Base-by-base conservation (phyloP, 441 rosid genomes). In the Dalechampia spathulata region DNA sequence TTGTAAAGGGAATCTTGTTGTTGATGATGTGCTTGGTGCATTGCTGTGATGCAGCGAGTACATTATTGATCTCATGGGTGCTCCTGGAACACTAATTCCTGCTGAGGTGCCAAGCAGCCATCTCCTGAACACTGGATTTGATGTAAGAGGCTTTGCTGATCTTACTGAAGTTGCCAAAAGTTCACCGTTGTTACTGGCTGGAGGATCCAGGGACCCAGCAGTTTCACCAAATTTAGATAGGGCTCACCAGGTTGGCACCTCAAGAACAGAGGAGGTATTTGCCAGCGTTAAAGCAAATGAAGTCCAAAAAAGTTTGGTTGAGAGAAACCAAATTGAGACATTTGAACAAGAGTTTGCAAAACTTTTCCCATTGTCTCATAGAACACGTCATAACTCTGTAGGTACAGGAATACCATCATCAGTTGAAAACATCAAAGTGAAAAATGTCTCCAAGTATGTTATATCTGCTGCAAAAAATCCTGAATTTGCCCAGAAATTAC, bases 61-160 rank as follows among this genome's bases (percentile, higher is more conserved):
- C 71, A 93, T 93, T 53, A 81, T 93, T 64, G 99, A 93, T 75
- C 82, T 93, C 64, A 93, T 93, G 99, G 97, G 96, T 72, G 99
- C 97, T 72, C 97, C 99, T 53, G 99, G 97, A 49, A 76, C 95
- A 19, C 75, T 93, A 45, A 85, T 90, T 67, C 99, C 99, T 63
- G 76, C 83, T 7, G 99, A 93, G 78, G 96, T 85, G 61, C 89
- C 99, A 36, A 76, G 81, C 67, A 77, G 67, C 72, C 80, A 70
- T 71, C 81, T 87, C 39, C 76, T 77, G 52, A 72, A 58, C 67
- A 60, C 81, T 58, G 83, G 82, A 30, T 69, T 82, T 32, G 85
- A 66, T 26, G 49, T 68, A 25, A 75, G 78, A 55, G 68, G 78
- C 45, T 78, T 75, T 69, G 59, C 75, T 45, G 84, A 78, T 67